A percentile compares a stretch with the other conserved stretches of the same genome.
Conservation (phyloP, 352 stramenopile genomes). For the Phytophthora lateralis region DNA sequence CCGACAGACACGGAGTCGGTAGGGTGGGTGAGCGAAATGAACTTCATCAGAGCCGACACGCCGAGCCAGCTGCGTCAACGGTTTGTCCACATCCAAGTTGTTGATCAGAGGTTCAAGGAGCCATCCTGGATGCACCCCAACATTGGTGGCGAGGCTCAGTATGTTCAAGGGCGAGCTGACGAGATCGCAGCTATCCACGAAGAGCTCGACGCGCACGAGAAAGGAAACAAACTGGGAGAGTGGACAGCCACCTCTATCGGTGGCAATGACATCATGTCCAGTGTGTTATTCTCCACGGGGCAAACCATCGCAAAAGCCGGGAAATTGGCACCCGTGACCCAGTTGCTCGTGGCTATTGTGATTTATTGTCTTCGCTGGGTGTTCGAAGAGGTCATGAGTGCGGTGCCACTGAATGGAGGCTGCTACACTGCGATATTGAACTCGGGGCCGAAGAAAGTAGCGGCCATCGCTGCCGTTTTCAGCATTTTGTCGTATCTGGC, state of each 20-base stretch:
- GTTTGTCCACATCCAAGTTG: conserved; percentile 69
- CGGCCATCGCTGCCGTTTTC: conserved; percentile 78
- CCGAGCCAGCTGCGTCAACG: conserved; percentile 56
- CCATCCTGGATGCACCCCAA: conserved; percentile 74
- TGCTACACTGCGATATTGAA: conserved; percentile 93
- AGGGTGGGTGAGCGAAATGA: conserved; percentile 38
- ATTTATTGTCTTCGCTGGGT: conserved; percentile 78
- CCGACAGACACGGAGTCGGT: too few relatives aligned
- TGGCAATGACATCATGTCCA: conserved; percentile 91
- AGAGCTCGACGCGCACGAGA: conserved; percentile 29
- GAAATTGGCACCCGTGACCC: conserved; percentile 80
- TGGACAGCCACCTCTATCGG: conserved; percentile 88
- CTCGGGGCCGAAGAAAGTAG: conserved; percentile 86
- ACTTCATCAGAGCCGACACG: conserved; percentile 42
- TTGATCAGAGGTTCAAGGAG: conserved; percentile 62
- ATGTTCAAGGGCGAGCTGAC: conserved; percentile 34
- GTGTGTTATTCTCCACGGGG: conserved; percentile 73
- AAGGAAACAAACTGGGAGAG: conserved; percentile 60
- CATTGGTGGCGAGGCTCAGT: conserved; percentile 57
- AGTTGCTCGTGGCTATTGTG: conserved; percentile 71
- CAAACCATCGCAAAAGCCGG: conserved; percentile 64
- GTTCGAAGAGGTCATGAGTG: conserved; percentile 91
- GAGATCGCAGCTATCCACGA: conserved; percentile 42
- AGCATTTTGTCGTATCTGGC: conserved; percentile 90
- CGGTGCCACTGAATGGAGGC: conserved; percentile 90